Base-by-base conservation (phyloP, 1,139 yeast species). In the Yamadazyma oceani region DNA sequence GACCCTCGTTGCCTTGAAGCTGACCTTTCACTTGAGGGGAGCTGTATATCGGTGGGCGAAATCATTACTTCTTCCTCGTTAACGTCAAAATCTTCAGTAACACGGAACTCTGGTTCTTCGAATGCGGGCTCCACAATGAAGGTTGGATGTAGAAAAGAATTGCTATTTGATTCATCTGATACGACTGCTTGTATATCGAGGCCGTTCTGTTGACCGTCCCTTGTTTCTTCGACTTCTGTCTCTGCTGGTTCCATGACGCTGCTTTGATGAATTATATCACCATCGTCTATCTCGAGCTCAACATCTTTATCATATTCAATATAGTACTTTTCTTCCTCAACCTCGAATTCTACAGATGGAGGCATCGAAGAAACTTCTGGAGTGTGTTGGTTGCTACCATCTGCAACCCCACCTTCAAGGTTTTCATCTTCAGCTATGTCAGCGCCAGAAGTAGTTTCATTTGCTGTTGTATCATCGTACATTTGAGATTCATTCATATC, bases 221-320 rank as follows among this genome's bases (percentile, higher is more conserved):
- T n/a, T n/a, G n/a, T n/a, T 11, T 14, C 13, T 10, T 22, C 15
- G 8, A 6, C 21, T 10, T 14, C 4, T 17, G 23, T 11, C 8
- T 37, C 30, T 15, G 25, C 32, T 11, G 47, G 44, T 34, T 43
- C 48, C n/a, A n/a, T 16, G 12, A 39, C 41, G 4, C 25, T 32
- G 3, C 48, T 36, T 2, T 43, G 45, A 24, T 39, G 40, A 3
- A 46, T 34, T 7, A 43, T 40, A 13, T 38, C 37, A 3, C 26
- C 19, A 3, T 37, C 42, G 10, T 35, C 31, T 4, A 44, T 9
- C 19, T 37, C 32, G 3, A 44, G 15, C 17, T 34, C 44, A 2
- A 26, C 42, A 17, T 35, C 32, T 4, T 39, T 39, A n/a, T 30
- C 41, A 23, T 45, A 43, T 30, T 45, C 48, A 5, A 43, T 28